Evolutionary conservation across 2,329 filamentous ascomycete genomes (phyloP), one percentile per base, ranked within the genome.

Genomic region (Pestalotiopsis sp.): DNA sequence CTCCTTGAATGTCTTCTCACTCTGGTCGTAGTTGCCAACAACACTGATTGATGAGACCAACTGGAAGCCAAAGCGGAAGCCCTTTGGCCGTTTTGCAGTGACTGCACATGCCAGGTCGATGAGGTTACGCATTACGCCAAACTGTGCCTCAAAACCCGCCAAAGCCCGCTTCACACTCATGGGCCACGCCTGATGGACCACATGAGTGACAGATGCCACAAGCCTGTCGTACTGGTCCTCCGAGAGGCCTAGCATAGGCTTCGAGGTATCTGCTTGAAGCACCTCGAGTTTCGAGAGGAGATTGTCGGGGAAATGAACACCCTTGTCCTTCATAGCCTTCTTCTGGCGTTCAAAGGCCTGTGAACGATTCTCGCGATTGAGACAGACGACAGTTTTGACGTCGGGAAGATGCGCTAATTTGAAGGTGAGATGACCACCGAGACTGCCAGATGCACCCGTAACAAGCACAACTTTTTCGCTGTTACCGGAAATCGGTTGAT

Each of bases 101-200:
- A 77, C 75, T 0, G 80, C 78, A 2, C 76, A 68, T 0, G 84
- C 83, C 2, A 88, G 75, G 52, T 84, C 76, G 7, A 88, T 70
- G 13, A 89, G 75, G 71, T 85, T 82, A 1, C 84, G 82, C 66
- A 89, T 81, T 2, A 83, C 82, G 0, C 81, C 78, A 67, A 88
- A 82, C 69, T 87, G 83, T 0, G 82, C 78, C 73, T 85, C 82
- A 69, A 88, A 88, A 0, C 80, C 84, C 6, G 78, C 76, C 9
- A 88, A 70, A 3, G 81, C 75, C 9, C 86, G 79, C 74, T 84
- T 87, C 72, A 83, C 85, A 75, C 86, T 86, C 77, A 89, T 87
- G 0, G 83, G 84, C 83, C 84, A 87, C 13, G 84, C 85, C 70
- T 85, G 87, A 78, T 89, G 85, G 52, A 87, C 82, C 27, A 88